Percentiles rank a stretch among this genome's conserved stretches.
Conservation (phyloP, 805 yeast genomes). For the Cyberlindnera petersonii region DNA sequence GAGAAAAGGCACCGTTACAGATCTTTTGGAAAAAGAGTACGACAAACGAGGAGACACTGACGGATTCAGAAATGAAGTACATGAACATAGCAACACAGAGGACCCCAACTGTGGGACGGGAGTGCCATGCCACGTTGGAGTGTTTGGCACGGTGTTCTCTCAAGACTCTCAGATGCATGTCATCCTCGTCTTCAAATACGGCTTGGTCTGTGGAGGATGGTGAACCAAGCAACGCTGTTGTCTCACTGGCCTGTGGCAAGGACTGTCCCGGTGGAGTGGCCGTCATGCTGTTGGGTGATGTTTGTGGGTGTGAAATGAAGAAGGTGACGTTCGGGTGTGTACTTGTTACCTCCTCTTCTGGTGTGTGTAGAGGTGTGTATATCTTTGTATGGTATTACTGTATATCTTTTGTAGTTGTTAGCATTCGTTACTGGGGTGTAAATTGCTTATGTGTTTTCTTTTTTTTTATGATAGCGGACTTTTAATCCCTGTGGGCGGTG, state of each 20-base stretch:
- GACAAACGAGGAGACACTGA: slow-evolving; percentile 37
- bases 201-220: slow-evolving; percentile 29
- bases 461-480: slow-evolving; percentile 1
- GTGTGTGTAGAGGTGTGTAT: no score
- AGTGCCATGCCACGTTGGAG: slow-evolving; percentile 45
- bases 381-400: no score
- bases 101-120: slow-evolving; percentile 53
- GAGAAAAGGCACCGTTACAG: slow-evolving; percentile 29
- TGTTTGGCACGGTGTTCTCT: slow-evolving; percentile 46
- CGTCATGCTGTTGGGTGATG: neutral
- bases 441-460: no score
- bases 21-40: slow-evolving; percentile 30
- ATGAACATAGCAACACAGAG: slow-evolving; percentile 41
- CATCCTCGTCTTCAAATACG: slow-evolving; percentile 35
- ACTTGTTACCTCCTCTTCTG: no score
- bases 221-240: neutral
- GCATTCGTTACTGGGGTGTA: no score
- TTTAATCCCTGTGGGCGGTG: slow-evolving; percentile 1
- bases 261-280: neutral
- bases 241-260: neutral
- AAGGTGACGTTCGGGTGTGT: no score
- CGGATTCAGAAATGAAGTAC: slow-evolving; percentile 38
- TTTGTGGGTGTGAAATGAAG: no score
- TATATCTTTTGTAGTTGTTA: no score
- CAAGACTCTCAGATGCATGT: slow-evolving; percentile 41